phyloP scores from a whole-genome alignment of 306 rosid species.

The Rosa multiflora region DNA sequence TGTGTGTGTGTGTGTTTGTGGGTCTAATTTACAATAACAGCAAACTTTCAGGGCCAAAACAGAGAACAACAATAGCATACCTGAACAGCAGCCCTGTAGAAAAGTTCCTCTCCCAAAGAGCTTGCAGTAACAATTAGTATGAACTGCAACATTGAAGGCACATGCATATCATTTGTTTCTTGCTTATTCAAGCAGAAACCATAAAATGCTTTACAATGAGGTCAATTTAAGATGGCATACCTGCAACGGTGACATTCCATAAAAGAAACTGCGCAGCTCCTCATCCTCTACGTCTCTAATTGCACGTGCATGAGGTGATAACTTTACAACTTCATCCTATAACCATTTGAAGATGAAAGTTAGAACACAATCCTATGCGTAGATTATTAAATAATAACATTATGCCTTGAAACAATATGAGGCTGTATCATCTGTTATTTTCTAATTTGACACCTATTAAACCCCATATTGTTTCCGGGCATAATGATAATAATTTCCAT shows the following conservation, averaged over 20 bases:
- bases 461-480: not conserved
- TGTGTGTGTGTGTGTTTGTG: not conserved
- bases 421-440: not conserved
- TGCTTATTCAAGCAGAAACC: constrained; percentile 24
- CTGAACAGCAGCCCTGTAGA: constrained; percentile 99
- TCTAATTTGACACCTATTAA: not conserved
- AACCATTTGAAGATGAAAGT: constrained; percentile 14
- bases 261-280: constrained; percentile 92
- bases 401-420: not conserved
- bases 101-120: constrained; percentile 98
- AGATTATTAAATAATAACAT: not conserved
- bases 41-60: not conserved
- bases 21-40: not conserved
- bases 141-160: constrained; percentile 49
- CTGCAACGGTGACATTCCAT: constrained; percentile 99
- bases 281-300: constrained; percentile 98
- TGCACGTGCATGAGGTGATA: constrained; percentile 96
- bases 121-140: constrained; percentile 92
- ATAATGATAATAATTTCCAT: not conserved
- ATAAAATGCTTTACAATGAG: constrained; percentile 6
- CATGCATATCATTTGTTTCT: constrained; percentile 15
- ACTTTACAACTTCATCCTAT: constrained; percentile 94
- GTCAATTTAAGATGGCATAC: constrained; percentile 34
- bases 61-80: constrained; percentile 40
- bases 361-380: constrained; percentile 12